These are phyloP conservation scores for Neoconidiobolus thromboides DNA, from an alignment of 371 early-diverging fungal species.

Conservation along the genomic window DNA sequence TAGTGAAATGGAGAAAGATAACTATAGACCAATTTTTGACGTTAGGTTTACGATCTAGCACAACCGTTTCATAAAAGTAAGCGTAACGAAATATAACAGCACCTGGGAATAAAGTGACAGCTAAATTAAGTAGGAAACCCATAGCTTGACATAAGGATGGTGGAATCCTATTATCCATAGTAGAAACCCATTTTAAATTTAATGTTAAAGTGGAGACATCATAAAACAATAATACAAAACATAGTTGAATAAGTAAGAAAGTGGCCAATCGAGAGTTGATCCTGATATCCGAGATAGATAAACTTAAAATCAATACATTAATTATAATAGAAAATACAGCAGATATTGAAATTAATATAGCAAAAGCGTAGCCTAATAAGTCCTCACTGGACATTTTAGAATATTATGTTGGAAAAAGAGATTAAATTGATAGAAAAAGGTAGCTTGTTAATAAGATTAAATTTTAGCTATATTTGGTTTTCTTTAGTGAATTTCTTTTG, in stretches of 20 bases:
- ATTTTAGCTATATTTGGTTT: no score
- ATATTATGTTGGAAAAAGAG: no score
- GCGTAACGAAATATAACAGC: background rate
- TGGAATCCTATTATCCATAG: background rate
- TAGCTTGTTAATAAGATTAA: no score
- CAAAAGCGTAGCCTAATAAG: no score
- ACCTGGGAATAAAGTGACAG: background rate
- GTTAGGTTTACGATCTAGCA: background rate
- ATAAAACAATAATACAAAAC: background rate
- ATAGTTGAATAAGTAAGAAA: background rate
- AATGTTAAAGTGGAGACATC: background rate
- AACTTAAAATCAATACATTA: background rate
- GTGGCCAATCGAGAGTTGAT: background rate
- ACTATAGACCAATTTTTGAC: background rate
- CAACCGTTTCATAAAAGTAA: background rate
- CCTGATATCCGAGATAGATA: background rate
- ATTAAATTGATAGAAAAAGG: no score
- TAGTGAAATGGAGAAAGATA: background rate
- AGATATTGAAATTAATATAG: no score
- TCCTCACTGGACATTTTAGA: no score
- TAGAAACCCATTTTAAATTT: background rate
- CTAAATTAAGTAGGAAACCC: background rate
- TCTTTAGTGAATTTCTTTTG: no score
- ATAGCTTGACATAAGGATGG: background rate
- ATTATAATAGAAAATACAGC: background rate